These are phyloP conservation scores for Aureobasidium sp. DNA, from an alignment of 2,329 filamentous ascomycete genomes.

Conservation along the genomic window DNA sequence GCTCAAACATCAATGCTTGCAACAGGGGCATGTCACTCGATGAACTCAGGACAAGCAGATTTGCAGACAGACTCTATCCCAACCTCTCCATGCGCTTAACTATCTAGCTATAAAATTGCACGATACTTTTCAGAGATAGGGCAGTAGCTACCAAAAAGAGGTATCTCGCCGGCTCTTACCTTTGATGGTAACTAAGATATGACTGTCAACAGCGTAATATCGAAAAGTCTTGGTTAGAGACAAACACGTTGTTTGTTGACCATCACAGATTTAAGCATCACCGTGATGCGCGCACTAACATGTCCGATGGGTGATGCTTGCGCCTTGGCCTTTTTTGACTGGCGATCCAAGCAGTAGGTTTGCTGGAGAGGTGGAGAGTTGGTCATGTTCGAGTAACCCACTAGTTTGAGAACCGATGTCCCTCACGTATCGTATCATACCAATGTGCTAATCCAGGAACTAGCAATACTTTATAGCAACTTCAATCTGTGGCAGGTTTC, in stretches of 20 bases:
- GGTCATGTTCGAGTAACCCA: background rate
- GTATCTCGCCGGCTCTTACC: no score
- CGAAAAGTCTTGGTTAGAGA: background rate
- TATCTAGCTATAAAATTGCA: no score
- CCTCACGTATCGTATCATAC: background rate
- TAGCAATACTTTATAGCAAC: background rate
- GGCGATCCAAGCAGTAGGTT: background rate
- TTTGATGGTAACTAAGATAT: no score
- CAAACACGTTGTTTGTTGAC: background rate
- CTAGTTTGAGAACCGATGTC: background rate
- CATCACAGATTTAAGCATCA: background rate
- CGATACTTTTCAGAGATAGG: no score
- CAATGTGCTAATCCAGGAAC: background rate
- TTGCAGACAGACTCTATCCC: background rate
- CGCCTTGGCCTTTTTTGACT: background rate
- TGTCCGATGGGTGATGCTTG: background rate
- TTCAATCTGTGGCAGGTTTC: background rate
- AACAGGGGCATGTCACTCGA: background rate
- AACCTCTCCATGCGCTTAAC: background rate
- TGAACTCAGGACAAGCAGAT: no score
- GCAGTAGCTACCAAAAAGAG: no score
- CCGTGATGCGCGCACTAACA: slow-evolving; percentile 3
- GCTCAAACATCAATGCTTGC: background rate
- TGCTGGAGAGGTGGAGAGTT: background rate
- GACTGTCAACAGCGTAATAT: background rate